phyloP scores from a whole-genome alignment of 768 basidiomycete species.

The Gyrodon lividus region DNA sequence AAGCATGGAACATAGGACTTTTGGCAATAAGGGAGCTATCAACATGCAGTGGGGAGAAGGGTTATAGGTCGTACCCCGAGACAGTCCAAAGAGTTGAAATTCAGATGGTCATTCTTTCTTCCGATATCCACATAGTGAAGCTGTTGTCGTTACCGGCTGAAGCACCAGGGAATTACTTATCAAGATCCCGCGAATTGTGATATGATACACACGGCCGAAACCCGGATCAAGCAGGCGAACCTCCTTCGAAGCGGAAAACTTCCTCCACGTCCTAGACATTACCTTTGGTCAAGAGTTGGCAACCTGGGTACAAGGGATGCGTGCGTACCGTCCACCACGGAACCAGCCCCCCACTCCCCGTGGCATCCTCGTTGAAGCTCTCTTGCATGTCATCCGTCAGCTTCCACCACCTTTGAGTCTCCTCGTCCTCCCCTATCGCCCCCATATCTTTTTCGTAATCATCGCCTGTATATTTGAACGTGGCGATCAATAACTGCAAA shows the following conservation, averaged over 20 bases:
- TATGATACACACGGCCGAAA: too few species aligned
- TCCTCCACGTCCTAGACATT: constrained; percentile 50
- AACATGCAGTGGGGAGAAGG: too few species aligned
- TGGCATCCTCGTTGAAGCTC: constrained; percentile 67
- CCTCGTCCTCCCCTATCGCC: constrained; percentile 57
- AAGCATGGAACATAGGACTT: constrained; percentile 46
- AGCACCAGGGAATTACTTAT: too few species aligned
- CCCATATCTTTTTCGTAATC: constrained; percentile 70
- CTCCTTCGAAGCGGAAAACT: constrained; percentile 68
- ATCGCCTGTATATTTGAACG: constrained; percentile 69
- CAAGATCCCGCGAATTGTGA: too few species aligned
- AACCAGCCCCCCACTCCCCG: constrained; percentile 62
- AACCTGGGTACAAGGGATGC: not conserved
- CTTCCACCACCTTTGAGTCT: constrained; percentile 77
- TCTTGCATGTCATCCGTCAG: constrained; percentile 78
- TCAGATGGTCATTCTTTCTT: too few species aligned
- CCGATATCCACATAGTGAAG: too few species aligned
- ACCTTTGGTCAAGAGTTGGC: not conserved
- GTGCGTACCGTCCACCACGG: constrained; percentile 68
- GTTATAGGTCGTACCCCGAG: too few species aligned
- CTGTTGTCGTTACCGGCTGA: too few species aligned
- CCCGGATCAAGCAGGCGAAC: constrained; percentile 6
- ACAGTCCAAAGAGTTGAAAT: too few species aligned
- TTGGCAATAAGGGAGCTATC: too few species aligned
- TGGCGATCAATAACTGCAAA: constrained; percentile 69